phyloP scores from a whole-genome alignment of 495 filamentous ascomycete species.

The Clavariopsis aquatica region DNA sequence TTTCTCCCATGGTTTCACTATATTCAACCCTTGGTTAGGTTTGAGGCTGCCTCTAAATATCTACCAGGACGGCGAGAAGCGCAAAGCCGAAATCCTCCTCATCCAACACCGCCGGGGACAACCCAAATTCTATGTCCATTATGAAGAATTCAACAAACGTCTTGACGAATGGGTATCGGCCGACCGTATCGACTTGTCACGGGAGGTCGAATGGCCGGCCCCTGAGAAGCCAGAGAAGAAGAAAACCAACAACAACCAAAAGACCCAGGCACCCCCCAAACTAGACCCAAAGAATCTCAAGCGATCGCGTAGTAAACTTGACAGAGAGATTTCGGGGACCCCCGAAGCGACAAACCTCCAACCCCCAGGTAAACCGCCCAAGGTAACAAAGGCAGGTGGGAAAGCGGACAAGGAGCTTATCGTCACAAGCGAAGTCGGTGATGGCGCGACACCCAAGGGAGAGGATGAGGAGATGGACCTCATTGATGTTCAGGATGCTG shows the following conservation, averaged over 20 bases:
- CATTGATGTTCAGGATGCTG: slow-evolving; percentile 65
- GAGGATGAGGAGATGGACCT: slow-evolving; percentile 64
- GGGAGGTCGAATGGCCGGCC: slow-evolving; percentile 75
- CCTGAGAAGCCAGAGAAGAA: slow-evolving; percentile 51
- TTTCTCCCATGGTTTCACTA: too few relatives aligned
- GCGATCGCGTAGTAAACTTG: slow-evolving; percentile 52
- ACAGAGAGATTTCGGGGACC: slow-evolving; percentile 60
- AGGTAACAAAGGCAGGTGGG: slow-evolving; percentile 59
- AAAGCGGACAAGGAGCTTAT: slow-evolving; percentile 63
- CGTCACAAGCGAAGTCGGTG: slow-evolving; percentile 50
- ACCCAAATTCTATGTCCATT: slow-evolving; percentile 68
- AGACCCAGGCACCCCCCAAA: slow-evolving; percentile 44
- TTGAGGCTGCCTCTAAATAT: slow-evolving; percentile 6
- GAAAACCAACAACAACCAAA: slow-evolving; percentile 36
- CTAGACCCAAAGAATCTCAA: slow-evolving; percentile 55
- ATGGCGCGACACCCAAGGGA: slow-evolving; percentile 55
- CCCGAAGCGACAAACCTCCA: slow-evolving; percentile 54
- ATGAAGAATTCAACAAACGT: slow-evolving; percentile 99
- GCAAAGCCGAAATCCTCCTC: slow-evolving; percentile 90
- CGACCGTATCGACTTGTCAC: slow-evolving; percentile 74
- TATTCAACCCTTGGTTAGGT: too few relatives aligned
- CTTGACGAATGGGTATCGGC: slow-evolving; percentile 93
- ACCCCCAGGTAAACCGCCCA: slow-evolving; percentile 53
- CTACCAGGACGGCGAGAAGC: slow-evolving; percentile 74
- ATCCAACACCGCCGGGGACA: slow-evolving; percentile 82